Evolutionary conservation across 1,284 basidiomycete species (phyloP).

Genomic region (Moesziomyces sp.): DNA sequence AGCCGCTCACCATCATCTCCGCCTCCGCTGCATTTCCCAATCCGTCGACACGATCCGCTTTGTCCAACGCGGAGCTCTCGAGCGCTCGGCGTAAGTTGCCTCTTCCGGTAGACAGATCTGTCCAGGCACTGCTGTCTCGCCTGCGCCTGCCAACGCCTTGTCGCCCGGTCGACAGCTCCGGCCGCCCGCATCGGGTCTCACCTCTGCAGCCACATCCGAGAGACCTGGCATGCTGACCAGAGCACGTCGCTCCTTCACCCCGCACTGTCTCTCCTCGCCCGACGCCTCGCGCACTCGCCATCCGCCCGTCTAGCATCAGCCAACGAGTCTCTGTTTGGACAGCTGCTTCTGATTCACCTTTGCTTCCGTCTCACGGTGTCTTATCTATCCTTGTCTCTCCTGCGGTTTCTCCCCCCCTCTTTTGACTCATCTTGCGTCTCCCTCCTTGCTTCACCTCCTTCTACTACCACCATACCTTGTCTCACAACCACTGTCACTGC

Average conservation of each 20-base stretch:
- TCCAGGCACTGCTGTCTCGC: neutral
- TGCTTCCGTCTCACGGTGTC: slow-evolving; percentile 36
- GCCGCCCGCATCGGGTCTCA: slow-evolving; percentile 32
- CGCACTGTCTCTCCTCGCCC: slow-evolving; percentile 29
- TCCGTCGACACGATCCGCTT: neutral
- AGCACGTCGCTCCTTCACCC: slow-evolving; percentile 14
- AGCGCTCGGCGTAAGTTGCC: slow-evolving; percentile 35
- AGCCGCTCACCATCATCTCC: neutral
- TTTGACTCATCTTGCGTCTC: slow-evolving; percentile 28
- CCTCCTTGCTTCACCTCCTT: slow-evolving; percentile 9
- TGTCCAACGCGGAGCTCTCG: slow-evolving; percentile 13
- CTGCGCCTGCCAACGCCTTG: neutral
- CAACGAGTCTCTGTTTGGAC: slow-evolving; percentile 10
- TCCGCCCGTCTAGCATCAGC: neutral
- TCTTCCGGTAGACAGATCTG: slow-evolving; percentile 9
- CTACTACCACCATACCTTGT: slow-evolving; percentile 44
- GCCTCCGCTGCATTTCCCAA: neutral
- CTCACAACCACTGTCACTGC: slow-evolving; percentile 23
- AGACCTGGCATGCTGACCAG: slow-evolving; percentile 38
- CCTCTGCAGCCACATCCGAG: slow-evolving; percentile 19
- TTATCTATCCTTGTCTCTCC: slow-evolving; percentile 51
- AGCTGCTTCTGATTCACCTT: slow-evolving; percentile 32
- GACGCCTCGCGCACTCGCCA: neutral
- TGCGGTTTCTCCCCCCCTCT: slow-evolving; percentile 32
- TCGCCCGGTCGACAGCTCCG: neutral